Evolutionary conservation across 2,329 filamentous ascomycete genomes (phyloP).

Genomic region (Fusarium sp.): DNA sequence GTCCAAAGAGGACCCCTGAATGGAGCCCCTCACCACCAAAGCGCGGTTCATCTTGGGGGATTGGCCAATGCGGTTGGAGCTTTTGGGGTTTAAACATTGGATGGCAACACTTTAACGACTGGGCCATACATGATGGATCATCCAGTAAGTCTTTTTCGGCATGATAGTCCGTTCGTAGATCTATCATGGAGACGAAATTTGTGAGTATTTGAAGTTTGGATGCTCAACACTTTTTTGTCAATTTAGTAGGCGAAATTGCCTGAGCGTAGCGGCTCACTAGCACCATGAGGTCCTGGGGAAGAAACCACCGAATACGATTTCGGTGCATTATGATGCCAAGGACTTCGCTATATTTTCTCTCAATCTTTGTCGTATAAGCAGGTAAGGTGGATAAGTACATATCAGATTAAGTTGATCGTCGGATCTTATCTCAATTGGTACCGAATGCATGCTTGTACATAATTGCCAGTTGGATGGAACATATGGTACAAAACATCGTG

Average conservation of each 20-base stretch:
- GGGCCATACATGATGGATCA: not conserved
- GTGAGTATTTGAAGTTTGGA: not conserved
- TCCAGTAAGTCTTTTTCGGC: too few species aligned
- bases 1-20: conserved; percentile 40
- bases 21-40: conserved; percentile 38
- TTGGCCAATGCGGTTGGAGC: conserved; percentile 14
- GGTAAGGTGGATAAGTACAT: too few species aligned
- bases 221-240: not conserved
- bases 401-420: not conserved
- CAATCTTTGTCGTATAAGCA: not conserved
- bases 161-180: too few species aligned
- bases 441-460: not conserved
- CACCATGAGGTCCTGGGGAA: not conserved
- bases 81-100: not conserved
- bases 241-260: conserved; percentile 22
- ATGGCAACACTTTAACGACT: not conserved
- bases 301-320: not conserved
- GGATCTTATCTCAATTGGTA: not conserved
- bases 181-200: not conserved
- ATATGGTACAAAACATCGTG: not conserved
- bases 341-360: not conserved
- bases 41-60: conserved; percentile 1
- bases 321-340: not conserved
- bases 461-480: too few species aligned
- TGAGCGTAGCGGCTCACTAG: not conserved